phyloP scores from a whole-genome alignment of 202 grass and related monocot genomes.

The Digitaria exilis region DNA sequence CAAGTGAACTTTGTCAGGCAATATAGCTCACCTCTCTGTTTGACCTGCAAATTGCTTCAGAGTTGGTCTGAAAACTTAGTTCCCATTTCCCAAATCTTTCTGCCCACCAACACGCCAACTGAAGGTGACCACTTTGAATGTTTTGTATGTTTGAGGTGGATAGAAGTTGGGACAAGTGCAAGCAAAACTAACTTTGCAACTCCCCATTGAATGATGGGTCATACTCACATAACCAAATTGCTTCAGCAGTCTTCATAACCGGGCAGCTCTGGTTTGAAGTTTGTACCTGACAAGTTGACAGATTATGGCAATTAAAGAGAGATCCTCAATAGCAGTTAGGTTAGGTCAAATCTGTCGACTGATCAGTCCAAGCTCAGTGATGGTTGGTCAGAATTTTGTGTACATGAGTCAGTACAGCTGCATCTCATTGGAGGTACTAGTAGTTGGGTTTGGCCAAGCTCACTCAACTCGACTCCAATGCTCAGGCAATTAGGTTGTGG shows the following conservation, averaged over 20 bases:
- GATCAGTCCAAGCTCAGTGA: neutral
- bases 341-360: slow-evolving; percentile 36
- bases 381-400: slow-evolving; percentile 39
- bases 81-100: neutral
- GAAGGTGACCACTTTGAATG: slow-evolving; percentile 21
- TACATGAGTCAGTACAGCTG: neutral
- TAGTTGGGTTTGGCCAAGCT: slow-evolving; percentile 40
- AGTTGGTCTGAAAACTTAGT: neutral
- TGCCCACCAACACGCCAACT: slow-evolving; percentile 35
- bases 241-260: slow-evolving; percentile 13
- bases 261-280: neutral
- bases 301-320: neutral
- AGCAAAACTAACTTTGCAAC: slow-evolving; percentile 15
- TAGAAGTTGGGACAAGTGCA: slow-evolving; percentile 31
- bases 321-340: slow-evolving; percentile 4
- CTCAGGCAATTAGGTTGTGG: slow-evolving; percentile 15
- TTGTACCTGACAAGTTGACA: neutral
- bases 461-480: slow-evolving; percentile 29
- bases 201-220: slow-evolving; percentile 21
- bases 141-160: neutral
- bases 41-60: slow-evolving; percentile 38
- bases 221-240: neutral
- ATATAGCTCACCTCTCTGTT: slow-evolving; percentile 20
- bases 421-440: neutral
- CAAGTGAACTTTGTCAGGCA: slow-evolving; percentile 25